Evolutionary conservation across 2,329 filamentous ascomycete species (phyloP).

Genomic region (Fusarium neocosmosporiellum): DNA sequence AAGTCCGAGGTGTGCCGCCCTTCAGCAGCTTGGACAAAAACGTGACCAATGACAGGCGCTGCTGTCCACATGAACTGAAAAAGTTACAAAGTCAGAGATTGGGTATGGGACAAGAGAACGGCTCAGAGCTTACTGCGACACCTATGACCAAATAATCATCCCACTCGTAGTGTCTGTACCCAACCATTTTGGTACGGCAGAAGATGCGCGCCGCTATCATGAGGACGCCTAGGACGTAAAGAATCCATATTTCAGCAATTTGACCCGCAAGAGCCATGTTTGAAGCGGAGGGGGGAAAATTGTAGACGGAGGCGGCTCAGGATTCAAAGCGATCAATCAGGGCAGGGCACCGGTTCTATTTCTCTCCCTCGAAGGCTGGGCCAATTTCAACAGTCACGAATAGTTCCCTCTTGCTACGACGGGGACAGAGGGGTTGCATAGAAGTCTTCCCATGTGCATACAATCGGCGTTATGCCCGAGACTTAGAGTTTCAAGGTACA

Average conservation of each 20-base stretch:
- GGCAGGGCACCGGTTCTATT: background rate
- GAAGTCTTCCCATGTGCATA: background rate
- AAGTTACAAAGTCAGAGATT: background rate
- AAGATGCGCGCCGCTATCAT: slow-evolving; percentile 48
- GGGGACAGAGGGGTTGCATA: background rate
- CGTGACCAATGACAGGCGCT: slow-evolving; percentile 34
- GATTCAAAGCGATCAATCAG: too few relatives aligned
- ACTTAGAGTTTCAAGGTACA: background rate
- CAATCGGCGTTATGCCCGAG: background rate
- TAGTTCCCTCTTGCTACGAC: background rate
- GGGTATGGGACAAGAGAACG: accelerated
- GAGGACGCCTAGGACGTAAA: slow-evolving; percentile 48
- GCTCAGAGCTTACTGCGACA: slow-evolving; percentile 9
- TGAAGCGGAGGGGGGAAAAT: background rate
- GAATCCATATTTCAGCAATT: slow-evolving; percentile 50
- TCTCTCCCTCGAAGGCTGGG: background rate
- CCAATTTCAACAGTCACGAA: background rate
- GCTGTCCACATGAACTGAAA: slow-evolving; percentile 32
- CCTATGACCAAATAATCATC: slow-evolving; percentile 49
- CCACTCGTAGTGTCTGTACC: slow-evolving; percentile 44
- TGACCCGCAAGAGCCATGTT: slow-evolving; percentile 4
- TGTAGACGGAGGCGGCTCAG: background rate
- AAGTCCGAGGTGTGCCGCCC: slow-evolving; percentile 46
- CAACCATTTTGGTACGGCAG: slow-evolving; percentile 48
- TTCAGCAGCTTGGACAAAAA: slow-evolving; percentile 45